A percentile compares a stretch with the other conserved stretches of the same genome.
Conservation (phyloP, 202 grass and related monocot genomes). For the Eragrostis tef region DNA sequence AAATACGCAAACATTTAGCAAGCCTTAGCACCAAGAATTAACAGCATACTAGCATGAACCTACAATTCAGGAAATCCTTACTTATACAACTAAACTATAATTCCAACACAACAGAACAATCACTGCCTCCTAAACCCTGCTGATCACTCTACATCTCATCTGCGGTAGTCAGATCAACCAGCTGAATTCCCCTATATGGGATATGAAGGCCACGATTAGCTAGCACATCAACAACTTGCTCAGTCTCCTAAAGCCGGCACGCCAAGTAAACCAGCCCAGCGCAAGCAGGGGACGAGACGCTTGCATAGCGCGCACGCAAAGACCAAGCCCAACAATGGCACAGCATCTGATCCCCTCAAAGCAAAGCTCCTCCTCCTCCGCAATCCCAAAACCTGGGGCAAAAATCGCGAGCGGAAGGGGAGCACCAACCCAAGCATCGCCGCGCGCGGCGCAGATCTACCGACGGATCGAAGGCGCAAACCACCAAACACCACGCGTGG, state of each 20-base stretch:
- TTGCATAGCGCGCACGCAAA: constrained; percentile 52
- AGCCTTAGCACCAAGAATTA: not conserved
- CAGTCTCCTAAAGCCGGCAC: not conserved
- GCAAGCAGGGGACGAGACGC: not conserved
- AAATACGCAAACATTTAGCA: not conserved
- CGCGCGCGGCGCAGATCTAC: constrained; percentile 41
- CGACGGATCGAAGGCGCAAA: constrained; percentile 24
- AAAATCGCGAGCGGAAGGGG: not conserved
- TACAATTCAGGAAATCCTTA: constrained; percentile 3
- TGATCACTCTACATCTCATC: not conserved
- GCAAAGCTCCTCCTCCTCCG: constrained; percentile 1
- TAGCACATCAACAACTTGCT: not conserved
- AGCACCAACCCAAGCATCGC: not conserved
- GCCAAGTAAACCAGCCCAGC: not conserved
- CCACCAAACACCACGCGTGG: not conserved
- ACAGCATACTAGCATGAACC: not conserved
- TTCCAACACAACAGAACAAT: not conserved
- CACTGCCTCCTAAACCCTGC: not conserved
- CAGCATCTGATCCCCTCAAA: constrained; percentile 27
- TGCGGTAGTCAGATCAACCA: not conserved
- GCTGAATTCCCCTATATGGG: not conserved
- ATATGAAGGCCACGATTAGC: constrained; percentile 13
- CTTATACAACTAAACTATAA: not conserved
- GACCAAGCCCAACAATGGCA: not conserved
- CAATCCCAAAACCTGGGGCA: not conserved